Evolutionary conservation across 208 protist species (phyloP).

Genomic region (Blechomonas ayalai): DNA sequence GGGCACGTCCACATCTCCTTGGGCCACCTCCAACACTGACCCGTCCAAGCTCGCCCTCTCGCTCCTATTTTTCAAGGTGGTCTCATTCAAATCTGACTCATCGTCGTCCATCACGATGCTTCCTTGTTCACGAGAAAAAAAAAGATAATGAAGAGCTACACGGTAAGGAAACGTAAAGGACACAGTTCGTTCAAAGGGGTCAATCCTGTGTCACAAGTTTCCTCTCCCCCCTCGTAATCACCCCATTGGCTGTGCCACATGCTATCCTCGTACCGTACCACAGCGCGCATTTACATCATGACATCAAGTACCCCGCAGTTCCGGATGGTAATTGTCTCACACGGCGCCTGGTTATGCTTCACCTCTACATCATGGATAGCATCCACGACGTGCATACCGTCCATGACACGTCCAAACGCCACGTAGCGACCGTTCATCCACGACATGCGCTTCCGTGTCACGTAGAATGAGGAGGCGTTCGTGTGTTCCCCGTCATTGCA

Average conservation of each 20-base stretch:
- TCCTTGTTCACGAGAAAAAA: conserved; percentile 2
- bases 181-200: neutral
- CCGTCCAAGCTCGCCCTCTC: neutral
- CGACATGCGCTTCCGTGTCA: conserved; percentile 63
- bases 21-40: neutral
- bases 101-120: no score
- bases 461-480: conserved; percentile 87
- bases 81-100: no score
- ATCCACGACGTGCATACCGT: conserved; percentile 83
- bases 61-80: neutral
- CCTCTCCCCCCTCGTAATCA: no score
- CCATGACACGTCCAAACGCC: conserved; percentile 93
- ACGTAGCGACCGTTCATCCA: conserved; percentile 94
- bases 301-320: conserved; percentile 81
- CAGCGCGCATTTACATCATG: conserved; percentile 21
- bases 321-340: conserved; percentile 44
- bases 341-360: conserved; percentile 79
- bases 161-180: conserved; percentile 9
- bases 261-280: no score
- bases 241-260: no score
- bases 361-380: conserved; percentile 66
- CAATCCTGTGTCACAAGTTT: neutral
- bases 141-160: conserved; percentile 4
- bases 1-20: neutral
- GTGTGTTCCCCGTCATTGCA: conserved; percentile 86